Evolutionary conservation across 495 filamentous ascomycete species (phyloP).

Genomic region (Platismatia glauca): DNA sequence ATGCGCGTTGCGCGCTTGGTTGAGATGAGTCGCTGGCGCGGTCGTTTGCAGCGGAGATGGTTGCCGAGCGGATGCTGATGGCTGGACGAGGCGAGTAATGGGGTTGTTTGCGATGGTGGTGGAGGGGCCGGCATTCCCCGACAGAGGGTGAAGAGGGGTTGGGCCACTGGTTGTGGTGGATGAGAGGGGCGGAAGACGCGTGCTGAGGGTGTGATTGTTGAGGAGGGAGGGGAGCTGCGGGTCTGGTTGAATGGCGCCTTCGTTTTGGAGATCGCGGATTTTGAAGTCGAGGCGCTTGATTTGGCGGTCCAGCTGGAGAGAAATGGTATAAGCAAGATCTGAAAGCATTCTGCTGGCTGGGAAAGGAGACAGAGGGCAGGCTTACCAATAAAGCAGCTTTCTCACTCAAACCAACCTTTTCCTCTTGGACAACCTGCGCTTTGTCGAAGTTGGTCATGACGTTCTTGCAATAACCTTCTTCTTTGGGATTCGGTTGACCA

Average conservation of each 20-base stretch:
- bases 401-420: slow-evolving; percentile 73
- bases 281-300: slow-evolving; percentile 78
- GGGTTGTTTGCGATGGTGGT: slow-evolving; percentile 40
- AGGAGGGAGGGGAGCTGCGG: slow-evolving; percentile 73
- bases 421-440: slow-evolving; percentile 67
- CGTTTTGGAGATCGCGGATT: slow-evolving; percentile 72
- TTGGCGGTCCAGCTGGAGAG: slow-evolving; percentile 63
- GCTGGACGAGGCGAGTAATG: slow-evolving; percentile 32
- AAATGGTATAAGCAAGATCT: slow-evolving; percentile 17
- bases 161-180: slow-evolving; percentile 34
- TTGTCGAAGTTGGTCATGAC: slow-evolving; percentile 64
- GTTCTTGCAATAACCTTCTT: slow-evolving; percentile 60
- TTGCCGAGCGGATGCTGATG: slow-evolving; percentile 39
- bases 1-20: slow-evolving; percentile 37
- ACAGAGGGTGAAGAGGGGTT: slow-evolving; percentile 38
- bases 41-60: slow-evolving; percentile 23
- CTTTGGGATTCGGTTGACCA: slow-evolving; percentile 73
- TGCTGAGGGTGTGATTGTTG: slow-evolving; percentile 49
- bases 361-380: background rate
- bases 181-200: slow-evolving; percentile 45
- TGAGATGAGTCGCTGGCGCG: slow-evolving; percentile 24
- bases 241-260: slow-evolving; percentile 66
- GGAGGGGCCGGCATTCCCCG: slow-evolving; percentile 32
- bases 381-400: slow-evolving; percentile 60
- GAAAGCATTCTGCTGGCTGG: background rate